A percentile compares a stretch with the other conserved stretches of the same genome.
Conservation (phyloP, 768 basidiomycete species). For the Collybia mongolica region DNA sequence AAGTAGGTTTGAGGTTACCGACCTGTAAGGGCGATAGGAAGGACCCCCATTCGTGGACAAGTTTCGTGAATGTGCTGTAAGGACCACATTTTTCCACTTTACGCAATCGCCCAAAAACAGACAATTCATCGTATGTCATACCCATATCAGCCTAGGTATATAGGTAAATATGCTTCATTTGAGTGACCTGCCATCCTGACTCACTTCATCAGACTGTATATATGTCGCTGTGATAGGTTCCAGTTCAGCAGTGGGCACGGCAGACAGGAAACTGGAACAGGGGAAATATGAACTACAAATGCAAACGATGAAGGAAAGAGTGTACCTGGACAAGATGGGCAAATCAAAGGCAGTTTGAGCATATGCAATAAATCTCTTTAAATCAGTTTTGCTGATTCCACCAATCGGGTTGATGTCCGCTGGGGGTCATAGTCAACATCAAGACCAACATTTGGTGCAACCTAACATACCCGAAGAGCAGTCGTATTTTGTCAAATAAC, state of each 20-base stretch:
- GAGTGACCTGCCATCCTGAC: conserved; percentile 6
- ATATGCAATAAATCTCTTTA: conserved; percentile 93
- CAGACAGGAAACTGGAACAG: conserved; percentile 74
- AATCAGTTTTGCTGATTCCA: conserved; percentile 94
- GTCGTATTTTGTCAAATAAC: conserved; percentile 98
- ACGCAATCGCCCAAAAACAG: conserved; percentile 87
- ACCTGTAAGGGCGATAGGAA: conserved; percentile 83
- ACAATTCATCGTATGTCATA: conserved; percentile 98
- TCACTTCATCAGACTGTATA: conserved; percentile 92
- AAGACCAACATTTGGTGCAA: not conserved
- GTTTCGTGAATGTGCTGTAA: conserved; percentile 95
- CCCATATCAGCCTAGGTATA: conserved; percentile 89
- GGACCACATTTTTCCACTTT: conserved; percentile 98
- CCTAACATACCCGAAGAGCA: conserved; percentile 72
- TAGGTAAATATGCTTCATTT: conserved; percentile 3
- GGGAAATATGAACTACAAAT: not conserved
- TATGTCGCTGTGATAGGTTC: conserved; percentile 95
- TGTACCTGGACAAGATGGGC: conserved; percentile 75
- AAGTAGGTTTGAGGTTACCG: conserved; percentile 6
- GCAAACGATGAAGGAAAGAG: not conserved
- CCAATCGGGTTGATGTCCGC: conserved; percentile 99
- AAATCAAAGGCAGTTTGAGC: conserved; percentile 78
- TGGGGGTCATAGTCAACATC: conserved; percentile 18
- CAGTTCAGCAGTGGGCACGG: conserved; percentile 93
- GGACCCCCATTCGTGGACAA: conserved; percentile 91